A percentile compares a stretch with the other conserved stretches of the same genome.
Evolutionary conservation across 1,284 basidiomycete genomes (phyloP).

Genomic region (Ustilago curta): DNA sequence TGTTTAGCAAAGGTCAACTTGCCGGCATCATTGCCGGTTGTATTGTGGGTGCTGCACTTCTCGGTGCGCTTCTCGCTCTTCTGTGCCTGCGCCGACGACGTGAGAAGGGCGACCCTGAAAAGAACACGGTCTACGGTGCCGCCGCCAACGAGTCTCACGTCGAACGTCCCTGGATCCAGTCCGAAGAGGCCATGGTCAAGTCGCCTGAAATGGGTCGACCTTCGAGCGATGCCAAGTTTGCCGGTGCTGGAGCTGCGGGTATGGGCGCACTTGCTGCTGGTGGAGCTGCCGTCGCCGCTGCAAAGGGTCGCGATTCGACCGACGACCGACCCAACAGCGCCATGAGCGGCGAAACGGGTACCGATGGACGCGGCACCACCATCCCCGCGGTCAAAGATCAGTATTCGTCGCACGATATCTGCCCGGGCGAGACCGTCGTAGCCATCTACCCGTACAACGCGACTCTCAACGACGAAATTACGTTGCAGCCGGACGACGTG

Average conservation of each 20-base stretch:
- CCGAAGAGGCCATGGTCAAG: constrained; percentile 51
- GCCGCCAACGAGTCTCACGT: constrained; percentile 46
- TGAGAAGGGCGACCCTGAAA: constrained; percentile 35
- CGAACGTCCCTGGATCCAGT: constrained; percentile 57
- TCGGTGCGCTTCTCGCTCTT: constrained; percentile 52
- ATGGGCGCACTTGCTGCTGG: constrained; percentile 43
- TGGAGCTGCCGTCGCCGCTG: constrained; percentile 24
- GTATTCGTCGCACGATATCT: constrained; percentile 64
- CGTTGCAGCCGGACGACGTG: constrained; percentile 59
- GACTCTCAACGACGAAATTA: constrained; percentile 63
- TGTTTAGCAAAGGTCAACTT: constrained; percentile 36
- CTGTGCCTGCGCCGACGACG: constrained; percentile 45
- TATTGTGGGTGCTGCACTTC: constrained; percentile 54
- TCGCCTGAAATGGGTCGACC: constrained; percentile 41
- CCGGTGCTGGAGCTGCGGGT: constrained; percentile 40
- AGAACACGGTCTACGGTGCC: constrained; percentile 37
- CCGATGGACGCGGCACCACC: constrained; percentile 60
- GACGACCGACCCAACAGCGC: constrained; percentile 51
- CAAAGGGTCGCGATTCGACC: constrained; percentile 38
- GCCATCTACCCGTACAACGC: constrained; percentile 67
- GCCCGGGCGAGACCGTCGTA: constrained; percentile 60
- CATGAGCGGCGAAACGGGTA: constrained; percentile 53
- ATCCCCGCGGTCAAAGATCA: constrained; percentile 62
- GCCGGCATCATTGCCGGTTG: constrained; percentile 61
- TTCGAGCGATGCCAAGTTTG: constrained; percentile 42